Percentiles rank a stretch among this genome's conserved stretches.
phyloP scores from a whole-genome alignment of 495 filamentous ascomycete species.

The Chaetomium fimeti region DNA sequence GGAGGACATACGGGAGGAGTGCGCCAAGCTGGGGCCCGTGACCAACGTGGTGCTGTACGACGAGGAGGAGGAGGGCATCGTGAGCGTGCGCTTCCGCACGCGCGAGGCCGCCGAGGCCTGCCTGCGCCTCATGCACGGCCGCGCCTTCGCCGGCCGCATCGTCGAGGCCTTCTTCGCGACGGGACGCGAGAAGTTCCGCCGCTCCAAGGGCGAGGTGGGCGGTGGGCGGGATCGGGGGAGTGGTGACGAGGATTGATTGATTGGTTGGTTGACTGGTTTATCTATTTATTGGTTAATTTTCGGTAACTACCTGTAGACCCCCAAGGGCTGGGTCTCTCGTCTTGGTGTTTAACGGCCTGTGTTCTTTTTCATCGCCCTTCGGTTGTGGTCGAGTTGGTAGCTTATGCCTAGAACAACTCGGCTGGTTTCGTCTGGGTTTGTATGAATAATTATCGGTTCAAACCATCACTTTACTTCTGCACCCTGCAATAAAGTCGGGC shows the following conservation, averaged over 20 bases:
- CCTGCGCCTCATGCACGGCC: slow-evolving; percentile 74
- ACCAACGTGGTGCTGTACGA: slow-evolving; percentile 92
- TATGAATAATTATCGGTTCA: background rate
- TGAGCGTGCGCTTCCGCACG: slow-evolving; percentile 74
- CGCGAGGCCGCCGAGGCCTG: slow-evolving; percentile 70
- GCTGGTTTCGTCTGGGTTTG: background rate
- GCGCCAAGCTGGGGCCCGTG: slow-evolving; percentile 79
- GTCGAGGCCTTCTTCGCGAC: slow-evolving; percentile 76
- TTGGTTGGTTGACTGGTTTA: background rate
- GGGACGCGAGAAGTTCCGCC: slow-evolving; percentile 74
- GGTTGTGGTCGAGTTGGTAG: background rate
- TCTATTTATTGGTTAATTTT: background rate
- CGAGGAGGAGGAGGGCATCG: slow-evolving; percentile 80
- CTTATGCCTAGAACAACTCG: background rate
- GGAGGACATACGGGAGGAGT: slow-evolving; percentile 89
- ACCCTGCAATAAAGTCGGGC: background rate
- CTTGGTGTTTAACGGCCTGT: too few species aligned
- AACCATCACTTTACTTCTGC: background rate
- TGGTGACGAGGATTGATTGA: slow-evolving; percentile 32
- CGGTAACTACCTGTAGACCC: too few species aligned
- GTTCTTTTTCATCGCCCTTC: background rate
- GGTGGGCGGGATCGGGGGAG: slow-evolving; percentile 31
- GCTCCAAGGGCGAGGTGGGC: slow-evolving; percentile 51
- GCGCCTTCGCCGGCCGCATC: slow-evolving; percentile 69
- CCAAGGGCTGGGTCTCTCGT: too few species aligned